phyloP scores from a whole-genome alignment of 805 yeast genomes.

The Candida adriatica region DNA sequence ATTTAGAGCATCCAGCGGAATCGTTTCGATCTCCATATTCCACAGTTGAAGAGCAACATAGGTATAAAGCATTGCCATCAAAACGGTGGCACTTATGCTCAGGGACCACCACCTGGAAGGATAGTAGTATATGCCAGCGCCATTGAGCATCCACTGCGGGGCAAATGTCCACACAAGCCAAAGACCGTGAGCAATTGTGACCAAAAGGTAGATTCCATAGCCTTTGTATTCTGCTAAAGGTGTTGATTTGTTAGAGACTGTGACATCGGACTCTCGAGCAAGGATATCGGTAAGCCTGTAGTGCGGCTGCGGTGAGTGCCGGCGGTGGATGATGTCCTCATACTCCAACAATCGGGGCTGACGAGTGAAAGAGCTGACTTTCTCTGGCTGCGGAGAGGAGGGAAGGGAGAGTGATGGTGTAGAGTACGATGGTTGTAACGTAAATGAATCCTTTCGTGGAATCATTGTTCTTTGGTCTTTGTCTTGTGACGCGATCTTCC shows the following conservation, averaged over 20 bases:
- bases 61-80: slow-evolving; percentile 64
- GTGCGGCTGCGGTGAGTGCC: slow-evolving; percentile 9
- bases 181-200: slow-evolving; percentile 44
- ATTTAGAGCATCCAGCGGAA: slow-evolving; percentile 48
- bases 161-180: slow-evolving; percentile 71
- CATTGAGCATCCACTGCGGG: slow-evolving; percentile 52
- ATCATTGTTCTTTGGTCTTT: too few relatives aligned
- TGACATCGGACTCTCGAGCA: slow-evolving; percentile 63
- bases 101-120: slow-evolving; percentile 93
- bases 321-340: slow-evolving; percentile 15
- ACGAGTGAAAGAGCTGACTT: too few relatives aligned
- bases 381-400: too few relatives aligned
- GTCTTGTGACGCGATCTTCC: too few relatives aligned
- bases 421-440: too few relatives aligned
- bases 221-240: slow-evolving; percentile 80
- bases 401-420: too few relatives aligned
- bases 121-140: slow-evolving; percentile 55
- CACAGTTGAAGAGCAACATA: slow-evolving; percentile 67
- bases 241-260: slow-evolving; percentile 45
- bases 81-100: slow-evolving; percentile 62
- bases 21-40: slow-evolving; percentile 70
- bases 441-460: too few relatives aligned
- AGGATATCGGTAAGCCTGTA: slow-evolving; percentile 39
- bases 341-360: slow-evolving; percentile 18
- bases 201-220: slow-evolving; percentile 71